These are phyloP conservation scores for Ophiosphaerella korrae DNA, from an alignment of 2,329 filamentous ascomycete species.

Conservation along the genomic window DNA sequence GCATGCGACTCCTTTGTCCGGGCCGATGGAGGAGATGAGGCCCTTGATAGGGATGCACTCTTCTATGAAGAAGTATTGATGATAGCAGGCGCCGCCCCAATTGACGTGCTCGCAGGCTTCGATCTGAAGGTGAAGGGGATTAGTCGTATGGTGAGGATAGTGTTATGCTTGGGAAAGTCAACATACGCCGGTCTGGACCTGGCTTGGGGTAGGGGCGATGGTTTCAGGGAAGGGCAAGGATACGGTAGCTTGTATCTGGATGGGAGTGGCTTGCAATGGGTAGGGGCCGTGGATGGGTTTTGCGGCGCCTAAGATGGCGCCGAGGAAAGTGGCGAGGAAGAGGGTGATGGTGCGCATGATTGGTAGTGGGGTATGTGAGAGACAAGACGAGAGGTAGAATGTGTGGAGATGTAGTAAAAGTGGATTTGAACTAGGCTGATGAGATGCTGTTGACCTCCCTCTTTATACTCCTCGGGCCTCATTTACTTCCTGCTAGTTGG, in stretches of 20 bases:
- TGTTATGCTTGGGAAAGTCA: background rate
- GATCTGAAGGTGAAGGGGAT: conserved; percentile 18
- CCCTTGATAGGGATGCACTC: conserved; percentile 26
- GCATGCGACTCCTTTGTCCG: conserved; percentile 30
- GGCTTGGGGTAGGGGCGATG: background rate
- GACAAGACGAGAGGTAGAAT: background rate
- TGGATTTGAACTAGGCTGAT: background rate
- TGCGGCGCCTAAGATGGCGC: conserved; percentile 5
- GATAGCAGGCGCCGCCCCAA: conserved; percentile 29
- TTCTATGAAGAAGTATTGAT: conserved; percentile 6
- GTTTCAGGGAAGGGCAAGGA: conserved; percentile 5
- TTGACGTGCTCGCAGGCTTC: conserved; percentile 30
- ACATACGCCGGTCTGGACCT: conserved; percentile 4
- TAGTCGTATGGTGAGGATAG: background rate
- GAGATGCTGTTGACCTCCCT: background rate
- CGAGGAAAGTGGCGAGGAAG: conserved; percentile 9
- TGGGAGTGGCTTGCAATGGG: background rate
- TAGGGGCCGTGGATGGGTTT: background rate
- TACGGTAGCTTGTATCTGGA: background rate
- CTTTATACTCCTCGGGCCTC: background rate
- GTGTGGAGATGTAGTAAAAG: background rate
- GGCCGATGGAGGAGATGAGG: conserved; percentile 23
- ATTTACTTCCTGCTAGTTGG: conserved; percentile 1
- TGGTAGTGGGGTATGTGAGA: background rate
- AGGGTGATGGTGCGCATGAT: conserved; percentile 14